phyloP scores from a whole-genome alignment of 257 asterid genomes.

The Nicotiana sylvestris region DNA sequence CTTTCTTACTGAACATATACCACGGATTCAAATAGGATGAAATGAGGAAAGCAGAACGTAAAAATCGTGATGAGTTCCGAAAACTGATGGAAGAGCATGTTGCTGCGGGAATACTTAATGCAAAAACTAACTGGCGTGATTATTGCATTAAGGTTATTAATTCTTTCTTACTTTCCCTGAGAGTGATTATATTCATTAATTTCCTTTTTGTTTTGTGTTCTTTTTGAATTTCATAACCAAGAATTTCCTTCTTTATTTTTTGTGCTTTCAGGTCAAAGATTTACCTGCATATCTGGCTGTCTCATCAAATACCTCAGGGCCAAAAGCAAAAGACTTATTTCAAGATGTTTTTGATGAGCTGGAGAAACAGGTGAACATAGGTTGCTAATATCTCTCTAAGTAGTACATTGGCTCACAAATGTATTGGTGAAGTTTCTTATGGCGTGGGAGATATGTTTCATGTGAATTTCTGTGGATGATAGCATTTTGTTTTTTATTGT shows the following conservation, averaged over 20 bases:
- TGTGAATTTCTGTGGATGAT: background rate
- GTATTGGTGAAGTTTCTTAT: background rate
- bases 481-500: background rate
- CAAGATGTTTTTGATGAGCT: conserved; percentile 89
- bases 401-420: background rate
- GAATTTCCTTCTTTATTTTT: background rate
- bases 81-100: conserved; percentile 94
- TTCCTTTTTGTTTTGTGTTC: background rate
- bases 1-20: background rate
- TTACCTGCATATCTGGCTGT: conserved; percentile 75
- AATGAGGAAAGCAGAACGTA: conserved; percentile 73
- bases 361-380: conserved; percentile 60
- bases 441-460: background rate
- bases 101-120: conserved; percentile 56
- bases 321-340: conserved; percentile 76
- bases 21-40: conserved; percentile 58
- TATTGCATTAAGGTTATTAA: conserved; percentile 64
- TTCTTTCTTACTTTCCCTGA: conserved; percentile 10
- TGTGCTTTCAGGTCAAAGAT: conserved; percentile 67
- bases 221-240: background rate
- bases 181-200: background rate
- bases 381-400: background rate
- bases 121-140: conserved; percentile 83
- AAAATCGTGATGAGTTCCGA: conserved; percentile 95
- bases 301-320: conserved; percentile 75